Evolutionary conservation across 1,139 yeast genomes (phyloP), one percentile per base, ranked within the genome.

Genomic region (Wickerhamiella pararugosa): DNA sequence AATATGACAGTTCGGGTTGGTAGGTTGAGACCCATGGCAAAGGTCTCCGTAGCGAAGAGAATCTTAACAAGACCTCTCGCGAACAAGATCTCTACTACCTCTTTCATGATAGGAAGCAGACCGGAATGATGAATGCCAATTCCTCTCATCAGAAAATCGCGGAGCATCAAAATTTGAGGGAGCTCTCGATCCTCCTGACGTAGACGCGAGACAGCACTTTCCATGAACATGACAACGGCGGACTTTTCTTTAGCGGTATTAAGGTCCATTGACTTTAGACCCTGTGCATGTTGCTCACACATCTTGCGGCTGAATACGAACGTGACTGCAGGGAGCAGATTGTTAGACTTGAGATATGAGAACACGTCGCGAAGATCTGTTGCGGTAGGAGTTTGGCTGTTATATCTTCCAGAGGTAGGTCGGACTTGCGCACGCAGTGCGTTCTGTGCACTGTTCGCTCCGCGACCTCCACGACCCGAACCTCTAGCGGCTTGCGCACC

Each of bases 121-220:
- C 99, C 99, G 58, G 97, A 95, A 62, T 90, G 98, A 60, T 90
- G 99, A 1, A 90, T 93, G 0, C 95, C 97, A 50, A 90, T 81
- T 46, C 99, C 43, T 3, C 40, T n/a, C 9, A 25, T 21, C 97
- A 53, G 65, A 69, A 90, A 67, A 32, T 84, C 94, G 50, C 94
- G 70, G 46, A 87, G 71, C 51, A 81, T 76, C 45, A 80, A 51
- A 45, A 90, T 90, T 59, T 90, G 98, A 0, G 98, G 98, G 43
- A 90, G 66, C 45, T 81, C 92, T 47, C 97, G 70, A 58, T 90
- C 99, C 53, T 90, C 98, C 52, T 79, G 79, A 54, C 82, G 83
- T 59, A 90, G 71, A 44, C 98, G 71, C 0, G 90, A 71, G 29
- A 87, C 80, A 0, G 97, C 94, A 52, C 78, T 75, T 53, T 87